phyloP scores from a whole-genome alignment of 495 filamentous ascomycete genomes.

The Penicillium bialowiezense region DNA sequence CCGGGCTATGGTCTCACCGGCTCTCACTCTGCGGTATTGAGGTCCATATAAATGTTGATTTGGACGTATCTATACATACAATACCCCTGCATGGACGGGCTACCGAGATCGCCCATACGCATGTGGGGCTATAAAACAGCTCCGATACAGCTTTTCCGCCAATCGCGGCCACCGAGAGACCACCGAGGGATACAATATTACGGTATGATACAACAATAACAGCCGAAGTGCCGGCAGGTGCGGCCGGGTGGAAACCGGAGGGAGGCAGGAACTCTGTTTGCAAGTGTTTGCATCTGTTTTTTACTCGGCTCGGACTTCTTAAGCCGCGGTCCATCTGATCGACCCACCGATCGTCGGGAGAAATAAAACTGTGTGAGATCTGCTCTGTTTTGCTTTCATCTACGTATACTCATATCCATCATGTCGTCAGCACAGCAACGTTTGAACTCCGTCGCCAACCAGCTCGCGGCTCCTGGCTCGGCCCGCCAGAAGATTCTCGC shows the following conservation, averaged over 20 bases:
- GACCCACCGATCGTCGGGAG: constrained; percentile 1
- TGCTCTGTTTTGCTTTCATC: not conserved
- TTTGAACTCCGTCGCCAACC: constrained; percentile 38
- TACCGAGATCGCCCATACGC: not conserved
- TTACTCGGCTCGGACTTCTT: constrained; percentile 13
- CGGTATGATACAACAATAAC: constrained; percentile 30
- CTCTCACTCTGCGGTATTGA: not conserved
- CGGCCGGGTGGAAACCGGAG: constrained; percentile 18
- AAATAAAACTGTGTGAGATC: not conserved
- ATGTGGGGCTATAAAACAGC: not conserved
- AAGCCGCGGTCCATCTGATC: constrained; percentile 13
- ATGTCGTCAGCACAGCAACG: constrained; percentile 47
- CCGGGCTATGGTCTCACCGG: not conserved
- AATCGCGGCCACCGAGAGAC: constrained; percentile 1
- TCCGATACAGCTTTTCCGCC: not conserved
- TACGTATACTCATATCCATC: not conserved
- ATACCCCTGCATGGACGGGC: not conserved
- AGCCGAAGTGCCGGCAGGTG: constrained; percentile 25
- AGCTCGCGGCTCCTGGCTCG: constrained; percentile 30
- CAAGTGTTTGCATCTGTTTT: not conserved
- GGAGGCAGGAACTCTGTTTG: not conserved
- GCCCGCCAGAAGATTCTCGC: constrained; percentile 34
- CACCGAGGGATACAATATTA: constrained; percentile 29
- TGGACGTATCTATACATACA: too few species aligned
- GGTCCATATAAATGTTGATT: too few species aligned